These are phyloP conservation scores for Urochloa ruziziensis DNA, from an alignment of 176 grass and related monocot species.

Conservation along the genomic window DNA sequence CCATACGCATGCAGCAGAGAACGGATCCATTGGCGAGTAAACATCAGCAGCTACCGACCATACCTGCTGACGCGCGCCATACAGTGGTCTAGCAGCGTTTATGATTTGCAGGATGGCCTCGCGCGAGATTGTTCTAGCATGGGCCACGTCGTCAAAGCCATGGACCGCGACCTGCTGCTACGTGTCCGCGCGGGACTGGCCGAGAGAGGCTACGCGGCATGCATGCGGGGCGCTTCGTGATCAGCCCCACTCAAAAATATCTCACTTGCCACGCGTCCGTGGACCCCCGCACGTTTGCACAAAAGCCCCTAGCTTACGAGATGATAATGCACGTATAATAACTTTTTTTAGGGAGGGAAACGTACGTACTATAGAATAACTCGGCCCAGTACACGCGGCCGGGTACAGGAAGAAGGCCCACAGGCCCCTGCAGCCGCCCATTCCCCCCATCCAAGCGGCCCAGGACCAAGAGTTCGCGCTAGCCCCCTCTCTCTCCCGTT, in stretches of 20 bases:
- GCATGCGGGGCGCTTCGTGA: conserved; percentile 32
- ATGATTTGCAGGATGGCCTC: too few relatives aligned
- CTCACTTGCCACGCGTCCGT: conserved; percentile 8
- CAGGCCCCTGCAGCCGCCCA: too few relatives aligned
- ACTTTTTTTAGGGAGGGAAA: too few relatives aligned
- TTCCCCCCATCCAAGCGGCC: not conserved
- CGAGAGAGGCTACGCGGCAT: conserved; percentile 14
- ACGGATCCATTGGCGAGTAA: too few relatives aligned
- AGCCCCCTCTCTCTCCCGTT: not conserved
- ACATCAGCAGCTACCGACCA: too few relatives aligned
- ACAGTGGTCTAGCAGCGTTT: too few relatives aligned
- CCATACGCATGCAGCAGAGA: too few relatives aligned
- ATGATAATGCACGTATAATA: not conserved
- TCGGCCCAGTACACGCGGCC: too few relatives aligned
- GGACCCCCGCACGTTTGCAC: too few relatives aligned
- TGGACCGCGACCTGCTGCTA: not conserved
- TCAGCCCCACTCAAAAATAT: not conserved
- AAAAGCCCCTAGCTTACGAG: too few relatives aligned
- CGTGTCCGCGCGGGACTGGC: not conserved
- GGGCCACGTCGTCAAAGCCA: not conserved
- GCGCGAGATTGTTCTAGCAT: not conserved
- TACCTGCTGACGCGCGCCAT: too few relatives aligned
- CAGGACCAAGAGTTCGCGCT: not conserved
- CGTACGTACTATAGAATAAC: too few relatives aligned
- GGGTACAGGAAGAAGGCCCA: not conserved